A percentile compares a stretch with the other conserved stretches of the same genome.
These are phyloP conservation scores for Verticillium klebahnii DNA, from an alignment of 2,329 filamentous ascomycete species.

Conservation along the genomic window DNA sequence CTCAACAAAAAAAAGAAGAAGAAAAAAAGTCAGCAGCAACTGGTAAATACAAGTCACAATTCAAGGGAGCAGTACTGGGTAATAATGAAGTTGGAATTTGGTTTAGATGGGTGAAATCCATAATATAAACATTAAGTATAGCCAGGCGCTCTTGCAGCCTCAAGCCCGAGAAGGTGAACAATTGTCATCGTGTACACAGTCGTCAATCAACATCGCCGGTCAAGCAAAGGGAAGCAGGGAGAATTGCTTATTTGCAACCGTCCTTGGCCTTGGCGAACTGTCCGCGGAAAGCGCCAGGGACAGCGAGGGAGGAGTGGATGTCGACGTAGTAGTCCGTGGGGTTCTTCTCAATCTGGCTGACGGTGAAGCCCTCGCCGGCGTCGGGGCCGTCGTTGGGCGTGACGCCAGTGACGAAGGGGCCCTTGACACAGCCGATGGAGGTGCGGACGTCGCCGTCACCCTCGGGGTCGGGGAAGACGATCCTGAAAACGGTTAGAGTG, in stretches of 20 bases:
- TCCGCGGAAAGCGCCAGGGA: slow-evolving; percentile 47
- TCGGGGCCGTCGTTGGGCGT: slow-evolving; percentile 20
- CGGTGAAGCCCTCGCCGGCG: slow-evolving; percentile 38
- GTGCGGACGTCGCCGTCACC: slow-evolving; percentile 27
- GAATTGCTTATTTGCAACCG: slow-evolving; percentile 3
- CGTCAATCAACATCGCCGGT: neutral
- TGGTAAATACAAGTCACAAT: neutral
- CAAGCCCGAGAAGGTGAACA: neutral
- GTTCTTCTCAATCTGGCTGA: slow-evolving; percentile 45
- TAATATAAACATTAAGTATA: neutral
- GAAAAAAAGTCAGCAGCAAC: too few species aligned
- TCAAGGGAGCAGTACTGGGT: neutral
- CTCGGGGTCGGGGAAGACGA: slow-evolving; percentile 45
- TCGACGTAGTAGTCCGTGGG: slow-evolving; percentile 48
- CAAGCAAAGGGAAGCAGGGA: neutral
- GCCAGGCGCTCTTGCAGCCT: neutral
- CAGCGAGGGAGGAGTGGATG: slow-evolving; percentile 42
- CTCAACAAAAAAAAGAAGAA: too few species aligned
- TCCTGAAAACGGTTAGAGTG: slow-evolving; percentile 14
- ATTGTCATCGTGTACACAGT: neutral
- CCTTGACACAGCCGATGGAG: slow-evolving; percentile 35
- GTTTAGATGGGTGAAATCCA: neutral
- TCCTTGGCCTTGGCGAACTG: slow-evolving; percentile 29
- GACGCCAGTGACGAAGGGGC: slow-evolving; percentile 29
- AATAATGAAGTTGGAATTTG: neutral